phyloP scores from a whole-genome alignment of 495 filamentous ascomycete genomes.

The Podospora pseudoanserina region DNA sequence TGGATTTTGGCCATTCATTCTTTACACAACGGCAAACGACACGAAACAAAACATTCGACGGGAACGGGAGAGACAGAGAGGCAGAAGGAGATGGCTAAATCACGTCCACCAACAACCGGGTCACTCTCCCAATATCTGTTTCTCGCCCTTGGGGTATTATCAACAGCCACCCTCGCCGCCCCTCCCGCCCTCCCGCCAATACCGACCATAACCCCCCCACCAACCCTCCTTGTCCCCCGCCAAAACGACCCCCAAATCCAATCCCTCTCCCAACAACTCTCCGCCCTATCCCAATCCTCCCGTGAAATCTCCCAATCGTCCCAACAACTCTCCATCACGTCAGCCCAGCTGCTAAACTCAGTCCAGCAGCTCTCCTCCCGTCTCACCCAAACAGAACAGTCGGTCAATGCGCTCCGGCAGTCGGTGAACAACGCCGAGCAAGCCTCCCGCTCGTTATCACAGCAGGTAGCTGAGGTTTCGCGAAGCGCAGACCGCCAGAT shows the following conservation, averaged over 20 bases:
- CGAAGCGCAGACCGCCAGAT: slow-evolving; percentile 10
- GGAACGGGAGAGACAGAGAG: neutral
- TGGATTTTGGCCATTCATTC: neutral
- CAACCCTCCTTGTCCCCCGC: slow-evolving; percentile 19
- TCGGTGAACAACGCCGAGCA: slow-evolving; percentile 21
- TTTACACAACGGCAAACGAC: neutral
- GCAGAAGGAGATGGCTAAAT: neutral
- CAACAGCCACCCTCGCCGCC: slow-evolving; percentile 9
- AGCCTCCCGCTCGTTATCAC: slow-evolving; percentile 25
- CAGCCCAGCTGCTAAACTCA: slow-evolving; percentile 36
- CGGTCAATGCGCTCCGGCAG: slow-evolving; percentile 20
- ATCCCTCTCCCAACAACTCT: slow-evolving; percentile 38
- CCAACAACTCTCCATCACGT: slow-evolving; percentile 39
- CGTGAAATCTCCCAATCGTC: slow-evolving; percentile 36
- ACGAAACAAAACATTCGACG: neutral
- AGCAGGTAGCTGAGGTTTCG: slow-evolving; percentile 22
- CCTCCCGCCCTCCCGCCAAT: slow-evolving; percentile 15
- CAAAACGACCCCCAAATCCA: slow-evolving; percentile 39
- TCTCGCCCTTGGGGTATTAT: slow-evolving; percentile 19
- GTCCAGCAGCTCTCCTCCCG: slow-evolving; percentile 28
- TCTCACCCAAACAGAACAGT: slow-evolving; percentile 27
- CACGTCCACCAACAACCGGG: slow-evolving; percentile 19
- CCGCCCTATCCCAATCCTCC: slow-evolving; percentile 26
- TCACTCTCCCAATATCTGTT: slow-evolving; percentile 15
- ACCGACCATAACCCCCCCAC: slow-evolving; percentile 22